Evolutionary conservation across 2,329 filamentous ascomycete genomes (phyloP), one percentile per base, ranked within the genome.

Genomic region (Didymella pomorum): DNA sequence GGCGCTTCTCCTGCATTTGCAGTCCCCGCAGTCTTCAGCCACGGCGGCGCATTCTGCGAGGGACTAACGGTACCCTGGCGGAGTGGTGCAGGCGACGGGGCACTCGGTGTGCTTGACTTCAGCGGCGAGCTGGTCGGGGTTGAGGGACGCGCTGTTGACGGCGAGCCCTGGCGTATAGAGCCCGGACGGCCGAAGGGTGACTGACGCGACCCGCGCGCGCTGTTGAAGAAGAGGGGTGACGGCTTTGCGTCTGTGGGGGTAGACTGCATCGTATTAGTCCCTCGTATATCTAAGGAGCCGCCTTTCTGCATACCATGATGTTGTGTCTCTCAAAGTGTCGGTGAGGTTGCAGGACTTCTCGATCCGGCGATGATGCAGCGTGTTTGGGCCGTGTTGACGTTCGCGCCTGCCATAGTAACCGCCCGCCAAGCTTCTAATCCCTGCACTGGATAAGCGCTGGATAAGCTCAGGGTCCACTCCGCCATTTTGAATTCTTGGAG

Each of bases 141-240:
- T n/a, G 71, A 69, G 26, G 73, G 75, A 16, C 75, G 70, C 12
- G 79, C 68, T 20, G 77, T 76, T 1, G 78, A 78, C 4, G 78
- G 77, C 20, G 79, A 79, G 21, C 68, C 60, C 26, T 74, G 66
- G 28, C 68, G 51, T 42, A 79, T 76, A 51, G 79, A 79, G 58
- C 77, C 77, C 16, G 78, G 75, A 26, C 79, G 74, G 57, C 78
- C 74, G 64, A 81, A 81, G 42, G 79, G 79, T 55, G 79, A 81
- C 45, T 77, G 73, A 16, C 56, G 56, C 26, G 56, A 58, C 16
- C 35, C 48, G 62, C 79, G 78, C 16, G 75, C 72, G 67, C 75
- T 78, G 65, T 76, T 78, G 72, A 79, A 79, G 67, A 78, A 79
- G 60, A 81, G 76, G 20, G 75, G 75, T 14, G 76, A 79, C 41